Base-by-base conservation (phyloP, 2,329 filamentous ascomycete genomes). In the Xylaria multiplex region DNA sequence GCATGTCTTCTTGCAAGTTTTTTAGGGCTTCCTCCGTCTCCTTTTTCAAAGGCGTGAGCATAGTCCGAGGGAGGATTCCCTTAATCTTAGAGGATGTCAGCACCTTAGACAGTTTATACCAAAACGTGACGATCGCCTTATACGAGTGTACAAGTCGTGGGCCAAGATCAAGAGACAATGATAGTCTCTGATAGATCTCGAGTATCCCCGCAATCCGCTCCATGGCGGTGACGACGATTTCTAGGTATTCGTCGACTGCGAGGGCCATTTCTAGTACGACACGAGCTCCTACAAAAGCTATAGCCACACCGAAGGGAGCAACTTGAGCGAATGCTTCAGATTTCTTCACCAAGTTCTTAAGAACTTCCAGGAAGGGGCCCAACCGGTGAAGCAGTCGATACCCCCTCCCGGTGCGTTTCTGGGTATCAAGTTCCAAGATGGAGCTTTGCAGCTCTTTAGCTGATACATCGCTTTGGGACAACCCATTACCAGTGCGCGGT, bases 61-160 rank as follows among this genome's bases (percentile, higher is more conserved):
- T 56, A 8, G 54, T 42, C 22, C 60, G 60, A 3, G 56, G 27
- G 9, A 60, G 13, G 19, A 67, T 58, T 8, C 65, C 55, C 22
- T 57, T 64, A 4, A 35, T 2, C n/a, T 61, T 64, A 1, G 65
- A 50, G 2, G 65, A 64, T 4, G 65, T 60, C 7, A 67, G 19
- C 2, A 67, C 60, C 43, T 67, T 64, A 8, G 55, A 55, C 14
- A 64, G 22, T 35, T 67, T 59, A 32, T 67, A 67, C 65, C 65
- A 67, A 27, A 67, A 64, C 11, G 42, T 55, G n/a, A 67, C 56
- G 40, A 67, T 64, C 16, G 45, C 45, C 65, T 67, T 67, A 45
- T 67, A 67, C 3, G 65, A 67, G 27, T 43, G 30, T 27, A 67
- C 60, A 24, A 67, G 50, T 40, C 65, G 30, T n/a, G 43, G 6